These are phyloP conservation scores for Melaleuca alternifolia DNA, from an alignment of 345 rosid species.

Conservation along the genomic window DNA sequence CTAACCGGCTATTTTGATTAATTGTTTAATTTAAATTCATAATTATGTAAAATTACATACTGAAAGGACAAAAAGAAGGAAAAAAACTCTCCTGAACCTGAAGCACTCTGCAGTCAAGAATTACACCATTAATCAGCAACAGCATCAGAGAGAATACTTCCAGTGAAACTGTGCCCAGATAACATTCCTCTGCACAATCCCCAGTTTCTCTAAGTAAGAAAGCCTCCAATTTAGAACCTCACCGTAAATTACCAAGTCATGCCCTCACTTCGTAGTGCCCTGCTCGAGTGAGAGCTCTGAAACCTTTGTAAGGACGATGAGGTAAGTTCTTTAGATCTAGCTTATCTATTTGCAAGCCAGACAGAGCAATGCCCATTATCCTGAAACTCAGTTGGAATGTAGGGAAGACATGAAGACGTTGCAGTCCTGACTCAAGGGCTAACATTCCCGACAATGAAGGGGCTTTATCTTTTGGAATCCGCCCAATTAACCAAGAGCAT, in stretches of 20 bases:
- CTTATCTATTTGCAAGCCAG: conserved; percentile 74
- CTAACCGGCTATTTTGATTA: neutral
- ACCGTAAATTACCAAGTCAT: neutral
- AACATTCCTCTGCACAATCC: neutral
- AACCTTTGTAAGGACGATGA: conserved; percentile 75
- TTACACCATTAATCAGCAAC: neutral
- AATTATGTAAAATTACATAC: neutral
- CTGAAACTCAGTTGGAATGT: conserved; percentile 61
- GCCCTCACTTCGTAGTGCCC: conserved; percentile 84
- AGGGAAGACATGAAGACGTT: conserved; percentile 71
- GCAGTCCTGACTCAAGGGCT: conserved; percentile 46
- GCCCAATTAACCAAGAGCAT: conserved; percentile 80
- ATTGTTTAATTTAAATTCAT: neutral
- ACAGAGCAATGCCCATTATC: conserved; percentile 87
- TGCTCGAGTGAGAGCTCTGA: conserved; percentile 73
- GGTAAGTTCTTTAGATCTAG: conserved; percentile 59
- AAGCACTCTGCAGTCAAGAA: neutral
- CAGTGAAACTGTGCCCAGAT: neutral
- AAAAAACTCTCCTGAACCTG: neutral
- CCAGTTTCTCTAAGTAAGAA: neutral
- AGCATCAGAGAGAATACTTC: neutral
- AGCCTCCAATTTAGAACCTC: neutral
- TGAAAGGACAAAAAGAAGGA: neutral
- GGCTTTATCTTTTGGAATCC: conserved; percentile 75
- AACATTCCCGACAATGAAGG: conserved; percentile 74